Evolutionary conservation across 176 grass and related monocot genomes (phyloP).

Genomic region (Miscanthus lutarioriparius): DNA sequence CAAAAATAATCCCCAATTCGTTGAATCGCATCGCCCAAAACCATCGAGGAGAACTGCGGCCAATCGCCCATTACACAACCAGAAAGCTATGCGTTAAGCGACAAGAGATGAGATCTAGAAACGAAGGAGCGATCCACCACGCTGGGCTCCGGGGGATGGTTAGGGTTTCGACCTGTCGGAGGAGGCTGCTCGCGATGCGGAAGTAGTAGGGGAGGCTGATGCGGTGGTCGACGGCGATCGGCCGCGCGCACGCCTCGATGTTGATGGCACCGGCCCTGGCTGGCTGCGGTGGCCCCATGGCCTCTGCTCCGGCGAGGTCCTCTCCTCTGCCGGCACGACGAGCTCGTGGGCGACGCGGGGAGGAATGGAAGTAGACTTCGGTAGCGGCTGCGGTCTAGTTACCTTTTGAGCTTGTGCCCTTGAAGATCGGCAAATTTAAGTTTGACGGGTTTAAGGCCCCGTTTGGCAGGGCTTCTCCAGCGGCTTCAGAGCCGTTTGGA

Average conservation of each 20-base stretch:
- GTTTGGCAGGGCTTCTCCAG: too few relatives aligned
- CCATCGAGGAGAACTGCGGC: not conserved
- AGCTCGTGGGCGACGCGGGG: not conserved
- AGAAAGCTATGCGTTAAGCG: not conserved
- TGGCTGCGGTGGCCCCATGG: conserved; percentile 50
- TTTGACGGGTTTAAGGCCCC: not conserved
- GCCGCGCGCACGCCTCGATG: conserved; percentile 61
- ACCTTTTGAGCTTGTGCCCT: not conserved
- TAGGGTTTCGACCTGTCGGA: conserved; percentile 77
- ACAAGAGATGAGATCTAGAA: conserved; percentile 24
- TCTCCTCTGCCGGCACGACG: conserved; percentile 14
- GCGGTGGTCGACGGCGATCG: conserved; percentile 83
- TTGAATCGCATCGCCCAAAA: not conserved
- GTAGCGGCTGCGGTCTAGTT: not conserved
- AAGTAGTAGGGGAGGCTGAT: conserved; percentile 91
- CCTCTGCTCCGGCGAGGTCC: conserved; percentile 25
- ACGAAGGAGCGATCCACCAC: not conserved
- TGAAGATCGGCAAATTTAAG: not conserved
- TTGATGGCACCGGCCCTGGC: conserved; percentile 55
- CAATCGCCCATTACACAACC: not conserved
- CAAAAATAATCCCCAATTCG: conserved; percentile 36
- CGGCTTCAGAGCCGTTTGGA: too few relatives aligned
- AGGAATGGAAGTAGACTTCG: conserved; percentile 28
- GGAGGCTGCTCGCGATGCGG: conserved; percentile 84
- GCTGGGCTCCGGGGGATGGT: not conserved